phyloP scores from a whole-genome alignment of 1,139 yeast genomes.

The Lodderomyces beijingensis region DNA sequence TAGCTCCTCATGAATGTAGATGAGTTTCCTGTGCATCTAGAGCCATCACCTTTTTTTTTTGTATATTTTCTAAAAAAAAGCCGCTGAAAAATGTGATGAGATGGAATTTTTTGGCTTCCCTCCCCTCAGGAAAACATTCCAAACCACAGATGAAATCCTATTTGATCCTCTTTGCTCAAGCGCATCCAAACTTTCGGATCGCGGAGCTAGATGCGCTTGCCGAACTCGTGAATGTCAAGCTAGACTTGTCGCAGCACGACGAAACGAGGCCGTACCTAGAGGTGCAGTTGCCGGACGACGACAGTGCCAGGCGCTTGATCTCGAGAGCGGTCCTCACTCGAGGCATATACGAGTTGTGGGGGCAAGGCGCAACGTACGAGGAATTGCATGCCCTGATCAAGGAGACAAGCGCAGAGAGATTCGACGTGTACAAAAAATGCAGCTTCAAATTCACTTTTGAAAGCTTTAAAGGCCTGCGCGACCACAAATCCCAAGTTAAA shows the following conservation, averaged over 20 bases:
- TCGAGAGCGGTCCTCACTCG: constrained; percentile 65
- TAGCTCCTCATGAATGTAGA: no score
- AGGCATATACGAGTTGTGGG: constrained; percentile 86
- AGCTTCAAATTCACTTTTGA: constrained; percentile 82
- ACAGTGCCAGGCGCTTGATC: constrained; percentile 62
- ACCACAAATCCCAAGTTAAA: constrained; percentile 49
- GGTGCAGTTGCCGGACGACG: constrained; percentile 59
- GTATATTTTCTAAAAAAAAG: no score
- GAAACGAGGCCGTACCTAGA: constrained; percentile 66
- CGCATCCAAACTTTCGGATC: constrained; percentile 69
- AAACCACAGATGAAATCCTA: constrained; percentile 62
- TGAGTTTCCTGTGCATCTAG: no score
- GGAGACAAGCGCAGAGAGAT: constrained; percentile 21
- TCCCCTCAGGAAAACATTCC: no score
- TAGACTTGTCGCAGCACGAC: constrained; percentile 60
- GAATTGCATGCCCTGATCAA: constrained; percentile 56
- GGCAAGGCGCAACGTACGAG: constrained; percentile 55
- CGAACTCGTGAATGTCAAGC: constrained; percentile 46
- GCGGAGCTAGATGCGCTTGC: constrained; percentile 89
- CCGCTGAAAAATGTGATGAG: no score
- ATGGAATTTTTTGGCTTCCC: no score
- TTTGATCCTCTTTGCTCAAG: constrained; percentile 77
- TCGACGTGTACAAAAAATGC: constrained; percentile 31
- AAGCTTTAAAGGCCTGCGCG: constrained; percentile 66
- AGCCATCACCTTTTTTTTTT: no score